Base-by-base conservation (phyloP, 1,284 basidiomycete genomes). In the Vanrija pseudolonga region DNA sequence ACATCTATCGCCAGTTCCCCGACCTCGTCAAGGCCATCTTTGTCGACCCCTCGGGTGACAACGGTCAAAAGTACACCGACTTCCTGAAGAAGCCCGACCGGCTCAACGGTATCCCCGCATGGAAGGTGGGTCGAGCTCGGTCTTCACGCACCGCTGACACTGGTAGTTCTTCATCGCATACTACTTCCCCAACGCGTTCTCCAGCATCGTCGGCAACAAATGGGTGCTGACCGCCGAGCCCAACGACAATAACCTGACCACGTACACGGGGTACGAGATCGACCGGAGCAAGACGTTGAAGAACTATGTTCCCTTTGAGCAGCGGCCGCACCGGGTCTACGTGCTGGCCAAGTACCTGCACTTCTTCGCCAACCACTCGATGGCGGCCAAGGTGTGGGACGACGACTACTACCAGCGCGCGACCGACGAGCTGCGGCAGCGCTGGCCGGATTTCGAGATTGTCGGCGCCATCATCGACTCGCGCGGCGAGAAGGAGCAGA, bases 1-100 rank as follows among this genome's bases (percentile, higher is more conserved):
- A 66, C 47, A 45, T 66, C 11, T 50, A 66, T 44, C 56, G 58
- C 42, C 64, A 66, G 50, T 51, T 66, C 12, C 55, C 55, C 1
- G 60, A 62, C 37, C 44, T 62, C 41, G 51, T 66, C 45, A 55
- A 56, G 28, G 56, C 57, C 24, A 47, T 65, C 37, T 43, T 65
- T 14, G 53, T 52, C 3, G 59, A 60, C 15, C 19, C 43, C 12
- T 41, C 43, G 5, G 49, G 49, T 17, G 51, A 47, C 32, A 15
- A 43, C 46, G 6, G 45, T 53, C 41, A 51, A 58, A 26, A 47
- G 32, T 51, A 50, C 18, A 40, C 40, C 4, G 39, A 48, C 39
- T 54, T 53, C 20, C 24, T 45, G 36, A 66, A 66, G 47, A 56
- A 48, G 4, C 24, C n/a, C 2, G 20, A 58, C 6, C 45, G 52